phyloP scores from a whole-genome alignment of 352 stramenopile genomes.

The Pythium rhizo-oryzae region DNA sequence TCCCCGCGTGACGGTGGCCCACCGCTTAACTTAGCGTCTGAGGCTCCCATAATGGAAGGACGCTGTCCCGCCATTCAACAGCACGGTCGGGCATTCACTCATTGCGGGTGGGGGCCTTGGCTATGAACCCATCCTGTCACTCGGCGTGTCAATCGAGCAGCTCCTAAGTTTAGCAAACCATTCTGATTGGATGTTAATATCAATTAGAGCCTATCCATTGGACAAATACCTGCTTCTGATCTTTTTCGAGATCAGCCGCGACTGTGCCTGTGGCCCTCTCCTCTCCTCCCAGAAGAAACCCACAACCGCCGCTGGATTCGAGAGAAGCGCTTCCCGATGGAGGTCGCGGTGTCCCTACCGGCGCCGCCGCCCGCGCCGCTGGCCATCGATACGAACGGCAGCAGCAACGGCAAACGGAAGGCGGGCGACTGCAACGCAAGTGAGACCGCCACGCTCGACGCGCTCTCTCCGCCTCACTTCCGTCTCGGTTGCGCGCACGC shows the following conservation, averaged over 20 bases:
- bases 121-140: constrained; percentile 4
- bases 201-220: no score
- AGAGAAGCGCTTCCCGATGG: no score
- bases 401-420: constrained; percentile 19
- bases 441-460: background rate
- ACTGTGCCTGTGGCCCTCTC: no score
- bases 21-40: constrained; percentile 12
- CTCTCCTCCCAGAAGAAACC: background rate
- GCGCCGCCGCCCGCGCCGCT: constrained; percentile 5
- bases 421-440: background rate
- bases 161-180: background rate
- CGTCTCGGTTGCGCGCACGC: constrained; percentile 9
- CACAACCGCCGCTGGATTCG: background rate
- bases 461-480: background rate
- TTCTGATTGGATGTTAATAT: constrained; percentile 1
- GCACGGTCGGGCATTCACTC: no score
- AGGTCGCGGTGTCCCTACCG: background rate
- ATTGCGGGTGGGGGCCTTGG: background rate
- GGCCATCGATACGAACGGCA: constrained; percentile 16
- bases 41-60: no score
- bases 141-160: background rate
- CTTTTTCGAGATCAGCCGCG: background rate
- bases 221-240: background rate
- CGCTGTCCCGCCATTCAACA: no score
- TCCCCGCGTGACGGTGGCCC: background rate